Evolutionary conservation across 2,329 filamentous ascomycete species (phyloP).

Genomic region (Penicillium sp.): DNA sequence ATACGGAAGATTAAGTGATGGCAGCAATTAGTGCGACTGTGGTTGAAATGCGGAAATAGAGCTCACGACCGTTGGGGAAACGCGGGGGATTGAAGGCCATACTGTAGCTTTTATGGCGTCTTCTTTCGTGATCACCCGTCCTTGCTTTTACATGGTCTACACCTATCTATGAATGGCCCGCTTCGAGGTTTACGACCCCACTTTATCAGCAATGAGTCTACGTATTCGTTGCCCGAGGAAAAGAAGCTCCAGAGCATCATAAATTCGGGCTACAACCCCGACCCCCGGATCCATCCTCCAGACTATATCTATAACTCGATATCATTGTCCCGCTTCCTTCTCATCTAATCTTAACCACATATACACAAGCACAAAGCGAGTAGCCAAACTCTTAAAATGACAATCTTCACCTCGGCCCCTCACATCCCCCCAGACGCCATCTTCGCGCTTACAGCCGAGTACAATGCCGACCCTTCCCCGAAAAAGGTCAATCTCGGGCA

Average conservation of each 20-base stretch:
- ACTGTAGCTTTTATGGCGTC: too few relatives aligned
- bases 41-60: too few relatives aligned
- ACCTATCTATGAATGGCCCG: not conserved
- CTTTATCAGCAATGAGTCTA: not conserved
- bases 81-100: too few relatives aligned
- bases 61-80: too few relatives aligned
- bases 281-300: not conserved
- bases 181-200: not conserved
- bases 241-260: not conserved
- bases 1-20: too few relatives aligned
- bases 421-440: constrained; percentile 29
- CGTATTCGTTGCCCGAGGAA: not conserved
- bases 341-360: not conserved
- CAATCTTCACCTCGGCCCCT: constrained; percentile 24
- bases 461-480: constrained; percentile 69
- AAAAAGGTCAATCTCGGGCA: constrained; percentile 92
- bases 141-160: too few relatives aligned
- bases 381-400: not conserved
- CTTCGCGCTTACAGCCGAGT: constrained; percentile 48
- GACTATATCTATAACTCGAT: not conserved
- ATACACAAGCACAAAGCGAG: not conserved
- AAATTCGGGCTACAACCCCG: not conserved
- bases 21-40: too few relatives aligned
- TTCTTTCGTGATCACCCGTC: too few relatives aligned
- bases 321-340: not conserved